Percentiles rank a stretch among this genome's conserved stretches.
phyloP scores from a whole-genome alignment of 257 asterid species.

The Thymus quinquecostatus region DNA sequence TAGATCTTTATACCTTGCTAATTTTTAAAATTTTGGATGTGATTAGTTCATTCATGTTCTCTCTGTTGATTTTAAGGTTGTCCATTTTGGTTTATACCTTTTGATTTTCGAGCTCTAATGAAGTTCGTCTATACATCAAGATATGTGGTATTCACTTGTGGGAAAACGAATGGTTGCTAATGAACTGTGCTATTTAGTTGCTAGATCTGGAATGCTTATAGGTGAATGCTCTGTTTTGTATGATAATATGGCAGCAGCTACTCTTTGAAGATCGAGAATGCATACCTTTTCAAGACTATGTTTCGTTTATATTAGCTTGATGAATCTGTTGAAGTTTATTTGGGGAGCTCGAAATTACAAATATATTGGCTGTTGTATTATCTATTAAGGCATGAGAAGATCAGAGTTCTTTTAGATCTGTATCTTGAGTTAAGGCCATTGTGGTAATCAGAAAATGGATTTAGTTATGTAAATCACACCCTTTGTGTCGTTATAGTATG shows the following conservation, averaged over 20 bases:
- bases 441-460: conserved; percentile 1
- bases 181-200: conserved; percentile 5
- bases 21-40: not conserved
- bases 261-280: conserved; percentile 4
- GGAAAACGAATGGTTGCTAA: not conserved
- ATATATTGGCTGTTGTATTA: not conserved
- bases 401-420: conserved; percentile 11
- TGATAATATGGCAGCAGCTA: not conserved
- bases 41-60: conserved; percentile 17
- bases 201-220: conserved; percentile 18
- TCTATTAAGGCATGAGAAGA: conserved; percentile 8
- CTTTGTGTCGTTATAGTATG: not conserved
- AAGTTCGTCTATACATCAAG: not conserved
- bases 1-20: conserved; percentile 8
- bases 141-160: not conserved
- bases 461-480: not conserved
- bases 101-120: not conserved
- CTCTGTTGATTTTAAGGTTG: conserved; percentile 13
- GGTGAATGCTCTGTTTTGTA: conserved; percentile 4
- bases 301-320: not conserved
- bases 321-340: conserved; percentile 11
- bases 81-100: not conserved
- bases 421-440: conserved; percentile 14
- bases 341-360: not conserved
- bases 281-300: not conserved